phyloP scores from a whole-genome alignment of 805 yeast species.

The Suhomyces xylopsoci region DNA sequence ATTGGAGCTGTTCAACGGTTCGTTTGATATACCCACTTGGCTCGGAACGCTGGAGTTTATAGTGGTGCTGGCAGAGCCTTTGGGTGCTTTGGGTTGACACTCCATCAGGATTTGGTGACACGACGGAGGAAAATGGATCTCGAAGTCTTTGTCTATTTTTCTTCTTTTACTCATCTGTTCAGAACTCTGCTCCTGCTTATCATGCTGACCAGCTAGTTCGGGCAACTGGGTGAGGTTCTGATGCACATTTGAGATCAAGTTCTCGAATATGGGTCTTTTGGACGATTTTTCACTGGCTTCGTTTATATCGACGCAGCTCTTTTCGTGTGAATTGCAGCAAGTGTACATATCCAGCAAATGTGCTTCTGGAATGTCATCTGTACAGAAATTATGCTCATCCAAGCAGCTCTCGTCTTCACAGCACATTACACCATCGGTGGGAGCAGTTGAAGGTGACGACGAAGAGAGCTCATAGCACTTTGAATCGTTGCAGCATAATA shows the following conservation, averaged over 20 bases:
- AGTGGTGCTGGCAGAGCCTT: not conserved
- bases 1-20: not conserved
- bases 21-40: not conserved
- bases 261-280: slow-evolving; percentile 36
- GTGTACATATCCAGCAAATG: not conserved
- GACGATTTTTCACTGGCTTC: slow-evolving; percentile 20
- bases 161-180: not conserved
- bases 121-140: slow-evolving; percentile 40
- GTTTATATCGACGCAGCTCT: not conserved
- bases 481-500: slow-evolving; percentile 1
- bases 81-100: not conserved
- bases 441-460: not conserved
- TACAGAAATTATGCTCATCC: not conserved
- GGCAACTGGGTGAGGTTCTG: slow-evolving; percentile 19
- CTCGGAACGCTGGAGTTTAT: not conserved
- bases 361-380: not conserved
- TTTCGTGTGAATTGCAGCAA: not conserved
- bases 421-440: not conserved
- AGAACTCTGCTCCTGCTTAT: not conserved
- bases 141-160: slow-evolving; percentile 16
- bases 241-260: slow-evolving; percentile 36
- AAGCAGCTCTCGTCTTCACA: slow-evolving; percentile 5
- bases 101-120: slow-evolving; percentile 23
- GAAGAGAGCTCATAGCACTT: slow-evolving; percentile 4
- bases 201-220: not conserved